Evolutionary conservation across 2,329 filamentous ascomycete genomes (phyloP), one percentile per base, ranked within the genome.

Genomic region (Aspergillus fijiensis): DNA sequence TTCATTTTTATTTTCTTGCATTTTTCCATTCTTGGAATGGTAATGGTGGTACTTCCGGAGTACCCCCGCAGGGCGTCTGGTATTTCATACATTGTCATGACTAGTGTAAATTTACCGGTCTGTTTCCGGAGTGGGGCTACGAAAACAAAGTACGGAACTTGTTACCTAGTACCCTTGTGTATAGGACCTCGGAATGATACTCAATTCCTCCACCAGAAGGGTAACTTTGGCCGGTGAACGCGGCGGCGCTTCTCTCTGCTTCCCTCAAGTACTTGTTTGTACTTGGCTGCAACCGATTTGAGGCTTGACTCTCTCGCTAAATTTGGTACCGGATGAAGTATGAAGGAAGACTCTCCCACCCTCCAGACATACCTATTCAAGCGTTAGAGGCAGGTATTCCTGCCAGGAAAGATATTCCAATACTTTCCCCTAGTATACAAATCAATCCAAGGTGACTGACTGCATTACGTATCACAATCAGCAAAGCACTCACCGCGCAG

Each of bases 121-220:
- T 69, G 69, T 71, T 72, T 70, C 65, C 68, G 67, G 63, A 64
- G 65, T 62, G 52, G 63, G 62, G 64, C 64, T 51, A 51, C 48
- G 66, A 61, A 57, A 62, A 64, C 61, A 67, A 68, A 68, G 66
- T 68, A 68, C 66, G 59, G 59, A 64, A 63, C 49, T 55, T 60
- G 58, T 35, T 53, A 53, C 23, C 23, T 23, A 23, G 23, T 23
- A 23, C 33, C 42, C 25, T 25, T 29, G 5, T 14, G 16, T 49
- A 12, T 53, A 25, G 45, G 27, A 29, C 27, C 27, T 29, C 27
- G 27, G 23, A 48, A 48, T 48, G 21, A 51, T 54, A 52, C 47
- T 42, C 48, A 14, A 27, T n/a, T 29, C 49, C 16, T 19, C 45
- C 31, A 47, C 48, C 51, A 58, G 52, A 53, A 55, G 45, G 33